Base-by-base conservation (phyloP, 352 stramenopile species). In the Globisporangium spinosum region DNA sequence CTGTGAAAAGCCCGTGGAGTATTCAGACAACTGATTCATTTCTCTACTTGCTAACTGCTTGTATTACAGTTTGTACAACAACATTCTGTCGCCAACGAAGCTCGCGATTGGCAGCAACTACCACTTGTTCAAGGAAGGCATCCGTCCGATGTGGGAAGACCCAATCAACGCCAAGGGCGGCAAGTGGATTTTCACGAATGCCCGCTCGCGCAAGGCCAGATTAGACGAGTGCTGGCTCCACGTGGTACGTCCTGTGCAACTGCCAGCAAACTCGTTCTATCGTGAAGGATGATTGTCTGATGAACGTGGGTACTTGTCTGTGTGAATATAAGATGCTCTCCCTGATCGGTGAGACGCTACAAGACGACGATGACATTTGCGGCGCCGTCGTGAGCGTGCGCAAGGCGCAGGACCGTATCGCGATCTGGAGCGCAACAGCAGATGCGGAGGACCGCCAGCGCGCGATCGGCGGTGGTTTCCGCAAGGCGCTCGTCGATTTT, bases 61-160 rank as follows among this genome's bases (percentile, higher is more conserved):
- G 63, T 54, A 17, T 63, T 8, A 25, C 63, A 92, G 87, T 68
- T 68, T 95, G 57, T 98, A 97, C 84, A 98, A 98, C 87, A 98
- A 98, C 79, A 84, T 98, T n/a, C 73, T 97, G 64, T 82, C 89
- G 62, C 85, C 92, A 54, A 96, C 83, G 55, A 89, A 96, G 72
- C 83, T 98, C 40, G 79, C 88, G 55, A 79, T 94, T 15, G 89
- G 91, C 72, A 98, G 90, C 73, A 98, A 99, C 87, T 99, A 99
- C 79, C 96, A 98, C 75, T 82, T 99, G 69, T 99, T 99, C 76
- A 98, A 98, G 76, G 84, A 98, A 55, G 96, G 96, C 56, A 93
- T 98, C 53, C 86, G 95, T 62, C 97, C 97, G 25, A 98, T 98
- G 91, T 99, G 97, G 97, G 97, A 99, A 80, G 96, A 99, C 76